A percentile compares a stretch with the other conserved stretches of the same genome.
These are phyloP conservation scores for Hamamelis virginiana DNA, from an alignment of 164 flowering plant species.

Conservation along the genomic window DNA sequence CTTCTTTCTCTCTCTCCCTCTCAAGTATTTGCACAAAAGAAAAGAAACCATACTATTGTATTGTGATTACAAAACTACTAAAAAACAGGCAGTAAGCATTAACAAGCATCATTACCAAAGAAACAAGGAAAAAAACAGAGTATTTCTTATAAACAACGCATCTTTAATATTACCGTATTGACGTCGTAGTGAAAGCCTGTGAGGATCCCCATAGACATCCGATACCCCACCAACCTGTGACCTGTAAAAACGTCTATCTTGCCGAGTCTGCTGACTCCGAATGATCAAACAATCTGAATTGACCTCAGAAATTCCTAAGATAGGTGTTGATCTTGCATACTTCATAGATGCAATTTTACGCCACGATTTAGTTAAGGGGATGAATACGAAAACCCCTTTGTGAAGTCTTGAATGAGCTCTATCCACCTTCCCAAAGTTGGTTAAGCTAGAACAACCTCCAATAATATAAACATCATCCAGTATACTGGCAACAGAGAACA, in stretches of 20 bases:
- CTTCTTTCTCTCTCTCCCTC: too few species aligned
- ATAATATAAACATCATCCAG: conserved; percentile 67
- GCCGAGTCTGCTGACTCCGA: conserved; percentile 47
- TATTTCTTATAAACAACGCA: too few species aligned
- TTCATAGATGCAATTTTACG: conserved; percentile 80
- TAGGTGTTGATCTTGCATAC: conserved; percentile 76
- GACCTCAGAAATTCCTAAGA: conserved; percentile 72
- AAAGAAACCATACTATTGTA: too few species aligned
- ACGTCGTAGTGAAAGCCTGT: conserved; percentile 81
- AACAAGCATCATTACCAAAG: too few species aligned
- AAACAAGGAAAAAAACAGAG: too few species aligned
- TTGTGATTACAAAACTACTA: too few species aligned
- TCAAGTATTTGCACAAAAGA: too few species aligned
- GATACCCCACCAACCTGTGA: conserved; percentile 69
- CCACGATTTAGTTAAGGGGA: conserved; percentile 76
- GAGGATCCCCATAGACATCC: conserved; percentile 96
- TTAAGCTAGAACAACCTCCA: conserved; percentile 93
- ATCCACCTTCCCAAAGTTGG: conserved; percentile 75
- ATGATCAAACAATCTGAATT: conserved; percentile 42
- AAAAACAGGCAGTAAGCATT: too few species aligned
- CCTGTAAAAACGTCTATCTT: conserved; percentile 56
- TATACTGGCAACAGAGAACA: conserved; percentile 77
- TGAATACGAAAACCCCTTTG: conserved; percentile 67
- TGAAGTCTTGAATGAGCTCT: conserved; percentile 86
- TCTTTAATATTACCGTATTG: conserved; percentile 50